Conservation (phyloP, 2,329 filamentous ascomycete genomes). For the Paradendryphiella salina region DNA sequence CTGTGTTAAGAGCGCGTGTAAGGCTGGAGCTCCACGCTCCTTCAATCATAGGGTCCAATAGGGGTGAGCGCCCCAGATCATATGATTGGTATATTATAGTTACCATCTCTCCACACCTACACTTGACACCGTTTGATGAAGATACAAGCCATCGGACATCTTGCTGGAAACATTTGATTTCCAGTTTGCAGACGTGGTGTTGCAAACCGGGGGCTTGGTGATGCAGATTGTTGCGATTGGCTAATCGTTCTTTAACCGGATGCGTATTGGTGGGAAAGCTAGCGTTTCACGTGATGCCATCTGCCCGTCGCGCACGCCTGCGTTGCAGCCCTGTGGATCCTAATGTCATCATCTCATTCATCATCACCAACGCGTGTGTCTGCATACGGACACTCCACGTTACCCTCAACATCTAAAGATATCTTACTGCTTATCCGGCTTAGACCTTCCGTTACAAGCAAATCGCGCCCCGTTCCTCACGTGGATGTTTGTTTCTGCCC, state of each 20-base stretch:
- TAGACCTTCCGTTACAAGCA: conserved; percentile 9
- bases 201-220: conserved; percentile 1
- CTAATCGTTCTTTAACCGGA: conserved; percentile 14
- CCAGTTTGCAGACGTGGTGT: conserved; percentile 7
- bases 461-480: conserved; percentile 11
- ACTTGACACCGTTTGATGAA: too few relatives aligned
- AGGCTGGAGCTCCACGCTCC: conserved; percentile 1
- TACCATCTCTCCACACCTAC: too few relatives aligned
- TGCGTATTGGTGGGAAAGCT: conserved; percentile 20
- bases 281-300: conserved; percentile 21
- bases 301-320: background rate
- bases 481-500: conserved; percentile 12
- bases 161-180: too few relatives aligned
- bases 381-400: conserved; percentile 1
- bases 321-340: background rate
- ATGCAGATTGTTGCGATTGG: conserved; percentile 11
- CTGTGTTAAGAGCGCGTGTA: conserved; percentile 17
- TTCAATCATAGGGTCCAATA: conserved; percentile 3
- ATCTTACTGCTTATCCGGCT: conserved; percentile 5
- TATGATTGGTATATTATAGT: background rate
- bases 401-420: conserved; percentile 5
- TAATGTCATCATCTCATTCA: conserved; percentile 6
- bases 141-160: too few relatives aligned
- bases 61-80: background rate
- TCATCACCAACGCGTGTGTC: conserved; percentile 9